Evolutionary conservation across 306 rosid genomes (phyloP), one percentile per base, ranked within the genome.

Genomic region (Coriaria nepalensis): DNA sequence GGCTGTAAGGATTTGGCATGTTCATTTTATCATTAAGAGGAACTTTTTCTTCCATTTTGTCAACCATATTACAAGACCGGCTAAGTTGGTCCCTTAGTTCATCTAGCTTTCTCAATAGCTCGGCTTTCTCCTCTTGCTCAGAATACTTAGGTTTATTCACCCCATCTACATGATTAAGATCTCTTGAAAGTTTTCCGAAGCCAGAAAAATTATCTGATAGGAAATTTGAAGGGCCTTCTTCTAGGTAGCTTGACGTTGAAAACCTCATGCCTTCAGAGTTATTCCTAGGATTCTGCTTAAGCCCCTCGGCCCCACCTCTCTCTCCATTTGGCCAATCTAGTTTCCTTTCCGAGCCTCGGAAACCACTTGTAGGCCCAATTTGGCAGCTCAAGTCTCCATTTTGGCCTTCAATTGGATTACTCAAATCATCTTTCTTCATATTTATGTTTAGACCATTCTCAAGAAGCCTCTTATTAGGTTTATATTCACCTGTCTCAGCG

Each of bases 51-150:
- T 75, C 79, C 0, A 82, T 69, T 35, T 69, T 82, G 42, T 60
- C 65, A 57, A 35, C 70, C 43, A 82, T 20, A 66, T 78, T 72
- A 60, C 87, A 69, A 49, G 98, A 85, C 68, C 74, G 75, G 53
- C 60, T 80, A 37, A 92, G 79, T 65, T 92, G 94, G 51, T 59
- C 84, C 64, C 86, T 67, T 44, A 92, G 68, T 66, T 92, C 98
- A 49, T 82, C 87, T 63, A 92, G 70, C 75, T 92, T 92, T 72
- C 83, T 82, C 35, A 92, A 78, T 65, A 92, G 92, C 59, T 79
- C 94, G 1, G 86, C 94, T 37, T 96, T 74, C 54, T 81, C 29
- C 29, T 20, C 93, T 67, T 79, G 86, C 66, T 92, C 96, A 7
- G 77, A 87, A 65, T 64, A 65, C 70, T 63, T 80, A 52, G 71